Conservation (phyloP, 768 basidiomycete genomes). For the Infundibulicybe gibba region DNA sequence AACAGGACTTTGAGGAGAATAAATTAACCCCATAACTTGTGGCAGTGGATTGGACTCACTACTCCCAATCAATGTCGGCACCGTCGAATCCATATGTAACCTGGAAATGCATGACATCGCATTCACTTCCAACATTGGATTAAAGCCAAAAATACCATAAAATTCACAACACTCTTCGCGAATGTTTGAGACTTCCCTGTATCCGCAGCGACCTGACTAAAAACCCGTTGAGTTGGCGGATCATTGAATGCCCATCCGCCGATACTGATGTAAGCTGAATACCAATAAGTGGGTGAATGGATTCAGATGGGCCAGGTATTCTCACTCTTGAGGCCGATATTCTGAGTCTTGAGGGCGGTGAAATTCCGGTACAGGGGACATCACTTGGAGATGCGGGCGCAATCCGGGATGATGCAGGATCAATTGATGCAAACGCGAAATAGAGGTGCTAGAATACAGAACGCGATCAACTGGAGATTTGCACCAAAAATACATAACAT, state of each 20-base stretch:
- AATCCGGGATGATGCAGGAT: neutral
- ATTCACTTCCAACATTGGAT: no score
- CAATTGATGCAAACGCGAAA: neutral
- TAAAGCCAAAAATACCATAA: no score
- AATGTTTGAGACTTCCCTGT: no score
- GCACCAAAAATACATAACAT: no score
- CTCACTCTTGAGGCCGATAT: conserved; percentile 2
- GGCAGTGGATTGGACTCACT: neutral
- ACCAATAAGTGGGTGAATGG: no score
- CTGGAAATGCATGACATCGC: no score
- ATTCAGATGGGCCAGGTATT: no score
- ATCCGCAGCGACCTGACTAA: neutral
- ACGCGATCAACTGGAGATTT: neutral
- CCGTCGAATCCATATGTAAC: neutral
- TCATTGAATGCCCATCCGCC: conserved; percentile 10
- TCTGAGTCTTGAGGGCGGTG: conserved; percentile 4
- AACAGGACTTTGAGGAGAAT: neutral
- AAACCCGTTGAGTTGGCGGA: neutral
- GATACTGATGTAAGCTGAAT: conserved; percentile 3
- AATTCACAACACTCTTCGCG: no score
- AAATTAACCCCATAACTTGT: neutral
- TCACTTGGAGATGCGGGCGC: neutral
- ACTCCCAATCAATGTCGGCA: neutral
- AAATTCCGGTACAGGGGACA: conserved; percentile 4
- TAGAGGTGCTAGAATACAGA: neutral